A percentile compares a stretch with the other conserved stretches of the same genome.
Evolutionary conservation across 106 monocot species (phyloP).

Genomic region (Dioscorea dumetorum): DNA sequence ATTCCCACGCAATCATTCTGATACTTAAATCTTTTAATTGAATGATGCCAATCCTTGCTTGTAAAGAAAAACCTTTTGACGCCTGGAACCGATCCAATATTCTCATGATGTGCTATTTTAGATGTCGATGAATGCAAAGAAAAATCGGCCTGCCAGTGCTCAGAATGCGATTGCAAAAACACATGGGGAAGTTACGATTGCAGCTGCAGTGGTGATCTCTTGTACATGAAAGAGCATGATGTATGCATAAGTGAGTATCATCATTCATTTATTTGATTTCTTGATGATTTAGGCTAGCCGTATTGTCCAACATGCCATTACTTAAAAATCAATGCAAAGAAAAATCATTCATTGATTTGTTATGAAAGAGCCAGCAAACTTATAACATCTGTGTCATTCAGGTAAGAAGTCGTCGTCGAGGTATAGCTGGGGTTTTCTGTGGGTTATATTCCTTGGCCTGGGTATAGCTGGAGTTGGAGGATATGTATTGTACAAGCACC

Average conservation of each 20-base stretch:
- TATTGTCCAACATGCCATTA: neutral
- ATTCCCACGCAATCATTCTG: neutral
- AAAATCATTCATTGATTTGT: too few relatives aligned
- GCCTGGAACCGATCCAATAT: too few relatives aligned
- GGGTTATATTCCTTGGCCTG: constrained; percentile 78
- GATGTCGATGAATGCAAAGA: constrained; percentile 98
- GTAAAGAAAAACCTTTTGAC: too few relatives aligned
- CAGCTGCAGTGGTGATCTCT: constrained; percentile 55
- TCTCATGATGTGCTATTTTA: constrained; percentile 14
- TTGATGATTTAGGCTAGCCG: neutral
- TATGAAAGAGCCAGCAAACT: too few relatives aligned
- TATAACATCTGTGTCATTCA: constrained; percentile 11
- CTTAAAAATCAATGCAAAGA: too few relatives aligned
- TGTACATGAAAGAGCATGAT: constrained; percentile 93
- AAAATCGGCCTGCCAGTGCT: constrained; percentile 68
- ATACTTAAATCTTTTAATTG: too few relatives aligned
- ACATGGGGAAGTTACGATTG: constrained; percentile 93
- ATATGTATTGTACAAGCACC: constrained; percentile 86
- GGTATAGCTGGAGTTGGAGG: constrained; percentile 57
- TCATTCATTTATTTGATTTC: neutral
- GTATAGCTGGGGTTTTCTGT: constrained; percentile 80
- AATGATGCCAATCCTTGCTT: too few relatives aligned
- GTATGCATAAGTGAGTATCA: constrained; percentile 79
- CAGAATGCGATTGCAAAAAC: constrained; percentile 86
- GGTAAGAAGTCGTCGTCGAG: constrained; percentile 54